Base-by-base conservation (phyloP, 1,284 basidiomycete species). In the Ustilago vetiveriae region DNA sequence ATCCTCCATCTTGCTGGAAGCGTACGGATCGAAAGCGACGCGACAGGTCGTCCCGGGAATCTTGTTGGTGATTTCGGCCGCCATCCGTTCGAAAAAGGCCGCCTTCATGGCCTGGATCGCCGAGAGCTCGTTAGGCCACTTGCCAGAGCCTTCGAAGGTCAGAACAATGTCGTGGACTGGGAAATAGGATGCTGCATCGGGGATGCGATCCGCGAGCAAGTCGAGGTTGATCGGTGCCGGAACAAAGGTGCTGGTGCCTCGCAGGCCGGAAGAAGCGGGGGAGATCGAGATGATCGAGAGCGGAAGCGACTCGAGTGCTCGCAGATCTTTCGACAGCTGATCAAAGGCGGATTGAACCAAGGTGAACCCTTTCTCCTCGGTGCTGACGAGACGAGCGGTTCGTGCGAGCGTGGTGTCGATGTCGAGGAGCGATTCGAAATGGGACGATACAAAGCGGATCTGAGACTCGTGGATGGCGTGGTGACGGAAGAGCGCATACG, bases 21-120 rank as follows among this genome's bases (percentile, higher is more conserved):
- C 75, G 23, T 70, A 51, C 49, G 86, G 85, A 21, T 87, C 86
- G 16, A 89, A 82, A 7, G 68, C 76, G 7, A 81, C 70, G 8
- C 57, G 49, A 26, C 56, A 51, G 8, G 46, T 85, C 3, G 92
- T 85, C n/a, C 80, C 80, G 19, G 56, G 47, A 32, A 78, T 54
- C 50, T 71, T 70, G 45, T 49, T 56, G 37, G 37, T 32, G n/a
- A 81, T 56, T 19, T 71, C 57, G n/a, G 48, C 45, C 23, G 74
- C 73, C 41, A 81, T 70, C 32, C 73, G 70, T 38, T 82, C 78
- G 40, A 72, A 75, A 80, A 98, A 90, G 0, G 95, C 95, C 3
- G 96, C 85, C 83, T 98, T 98, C 84, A 94, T 91, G 73, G 92
- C 93, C 82, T 97, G 94, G 41, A 98, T 90, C 0, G 94, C 93